These are phyloP conservation scores for Candolleomyces eurysporus DNA, from an alignment of 768 basidiomycete species.

Conservation along the genomic window DNA sequence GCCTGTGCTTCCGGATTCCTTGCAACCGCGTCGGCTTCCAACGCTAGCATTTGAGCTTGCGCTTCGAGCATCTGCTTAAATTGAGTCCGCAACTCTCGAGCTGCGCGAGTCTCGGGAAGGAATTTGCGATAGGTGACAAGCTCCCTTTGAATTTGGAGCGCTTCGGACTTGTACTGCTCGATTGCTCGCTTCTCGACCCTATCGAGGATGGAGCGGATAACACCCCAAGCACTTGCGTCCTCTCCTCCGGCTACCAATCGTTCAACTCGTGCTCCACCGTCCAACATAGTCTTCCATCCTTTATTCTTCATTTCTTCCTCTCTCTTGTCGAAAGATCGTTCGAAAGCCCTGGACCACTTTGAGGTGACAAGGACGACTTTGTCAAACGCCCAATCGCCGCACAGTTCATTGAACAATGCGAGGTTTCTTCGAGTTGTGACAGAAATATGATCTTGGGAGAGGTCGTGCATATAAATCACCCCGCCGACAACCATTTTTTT, in stretches of 20 bases:
- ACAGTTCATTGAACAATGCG: slow-evolving; percentile 23
- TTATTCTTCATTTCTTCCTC: background rate
- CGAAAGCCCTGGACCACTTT: slow-evolving; percentile 26
- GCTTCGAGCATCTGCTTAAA: background rate
- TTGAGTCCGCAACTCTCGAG: background rate
- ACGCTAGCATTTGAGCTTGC: background rate
- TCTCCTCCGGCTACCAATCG: background rate
- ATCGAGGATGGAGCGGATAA: background rate
- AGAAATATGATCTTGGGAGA: slow-evolving; percentile 25
- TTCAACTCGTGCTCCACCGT: background rate
- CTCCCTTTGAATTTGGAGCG: background rate
- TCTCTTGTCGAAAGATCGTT: background rate
- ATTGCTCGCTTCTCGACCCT: too few relatives aligned
- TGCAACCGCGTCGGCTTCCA: background rate
- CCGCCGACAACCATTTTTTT: slow-evolving; percentile 19
- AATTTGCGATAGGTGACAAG: background rate
- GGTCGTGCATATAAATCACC: slow-evolving; percentile 23
- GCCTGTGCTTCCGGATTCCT: background rate
- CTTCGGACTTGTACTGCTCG: background rate
- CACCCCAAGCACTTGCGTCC: background rate
- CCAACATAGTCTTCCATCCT: background rate
- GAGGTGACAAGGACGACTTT: slow-evolving; percentile 30
- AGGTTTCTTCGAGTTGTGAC: slow-evolving; percentile 27
- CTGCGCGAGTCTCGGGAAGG: background rate
- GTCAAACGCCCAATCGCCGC: slow-evolving; percentile 16